Evolutionary conservation across 352 stramenopile species (phyloP).

Genomic region (Pythium apleroticum): DNA sequence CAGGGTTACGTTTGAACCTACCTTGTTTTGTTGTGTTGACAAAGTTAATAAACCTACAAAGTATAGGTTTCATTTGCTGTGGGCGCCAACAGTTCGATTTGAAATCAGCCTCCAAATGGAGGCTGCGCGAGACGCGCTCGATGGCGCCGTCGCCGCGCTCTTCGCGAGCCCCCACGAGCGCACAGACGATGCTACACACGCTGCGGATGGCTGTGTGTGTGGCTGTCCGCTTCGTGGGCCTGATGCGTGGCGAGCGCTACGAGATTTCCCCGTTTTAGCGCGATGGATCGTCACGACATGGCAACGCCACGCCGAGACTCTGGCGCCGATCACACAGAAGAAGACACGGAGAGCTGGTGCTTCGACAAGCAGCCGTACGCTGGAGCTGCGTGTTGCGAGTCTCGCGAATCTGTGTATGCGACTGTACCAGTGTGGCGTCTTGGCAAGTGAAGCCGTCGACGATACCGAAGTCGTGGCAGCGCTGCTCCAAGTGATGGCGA

Average conservation of each 20-base stretch:
- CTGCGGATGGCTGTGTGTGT: constrained; percentile 18
- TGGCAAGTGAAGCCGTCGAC: constrained; percentile 4
- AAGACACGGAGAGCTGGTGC: neutral
- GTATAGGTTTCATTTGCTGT: neutral
- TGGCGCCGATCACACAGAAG: neutral
- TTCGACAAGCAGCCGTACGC: neutral
- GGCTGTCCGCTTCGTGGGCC: constrained; percentile 13
- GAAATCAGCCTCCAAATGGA: constrained; percentile 31
- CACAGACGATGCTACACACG: neutral
- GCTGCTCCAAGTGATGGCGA: constrained; percentile 6
- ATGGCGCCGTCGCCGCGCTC: constrained; percentile 41
- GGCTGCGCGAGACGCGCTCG: constrained; percentile 31
- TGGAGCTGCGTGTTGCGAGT: neutral
- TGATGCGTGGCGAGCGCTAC: constrained; percentile 21
- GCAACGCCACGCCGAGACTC: neutral
- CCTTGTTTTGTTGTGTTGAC: constrained; percentile 10
- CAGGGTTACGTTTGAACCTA: constrained; percentile 4
- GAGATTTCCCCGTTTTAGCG: constrained; percentile 18
- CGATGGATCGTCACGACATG: constrained; percentile 11
- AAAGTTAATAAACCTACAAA: constrained; percentile 11
- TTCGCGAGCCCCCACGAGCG: constrained; percentile 25
- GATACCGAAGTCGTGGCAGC: constrained; percentile 16
- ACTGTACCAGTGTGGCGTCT: constrained; percentile 21
- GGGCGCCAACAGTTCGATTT: constrained; percentile 13
- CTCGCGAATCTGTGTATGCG: constrained; percentile 13